phyloP scores from a whole-genome alignment of 2,329 filamentous ascomycete genomes.

The Pseudocercospora vitis region DNA sequence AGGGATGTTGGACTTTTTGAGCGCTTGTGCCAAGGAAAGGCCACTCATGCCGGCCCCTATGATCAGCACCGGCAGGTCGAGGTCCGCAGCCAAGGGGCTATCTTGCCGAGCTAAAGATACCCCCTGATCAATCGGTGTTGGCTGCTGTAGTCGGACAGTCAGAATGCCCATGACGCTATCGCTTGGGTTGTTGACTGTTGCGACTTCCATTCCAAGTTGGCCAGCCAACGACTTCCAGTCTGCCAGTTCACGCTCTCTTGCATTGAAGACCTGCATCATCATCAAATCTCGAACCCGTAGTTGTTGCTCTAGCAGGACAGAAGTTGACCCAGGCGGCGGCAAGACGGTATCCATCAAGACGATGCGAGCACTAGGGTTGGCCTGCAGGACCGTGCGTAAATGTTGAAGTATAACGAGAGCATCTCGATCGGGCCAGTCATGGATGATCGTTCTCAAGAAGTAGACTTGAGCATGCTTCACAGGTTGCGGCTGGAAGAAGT shows the following conservation, averaged over 20 bases:
- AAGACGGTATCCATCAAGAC: conserved; percentile 31
- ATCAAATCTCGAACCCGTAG: conserved; percentile 26
- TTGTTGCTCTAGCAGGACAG: conserved; percentile 24
- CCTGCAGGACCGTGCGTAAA: conserved; percentile 18
- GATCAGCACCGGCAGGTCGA: conserved; percentile 21
- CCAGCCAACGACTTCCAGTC: conserved; percentile 25
- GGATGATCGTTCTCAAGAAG: conserved; percentile 30
- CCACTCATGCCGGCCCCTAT: conserved; percentile 29
- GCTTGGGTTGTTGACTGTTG: conserved; percentile 18
- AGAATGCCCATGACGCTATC: conserved; percentile 26
- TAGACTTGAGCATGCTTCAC: conserved; percentile 36
- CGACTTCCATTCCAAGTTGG: conserved; percentile 16
- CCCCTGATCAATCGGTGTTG: background rate
- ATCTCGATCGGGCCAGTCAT: conserved; percentile 33
- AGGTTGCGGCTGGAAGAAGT: conserved; percentile 36
- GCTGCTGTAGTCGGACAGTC: conserved; percentile 5
- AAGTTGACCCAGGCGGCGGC: conserved; percentile 19
- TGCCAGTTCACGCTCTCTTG: conserved; percentile 27
- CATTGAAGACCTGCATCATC: conserved; percentile 32
- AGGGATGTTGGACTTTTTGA: conserved; percentile 25
- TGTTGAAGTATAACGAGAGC: conserved; percentile 26
- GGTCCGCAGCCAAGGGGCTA: background rate
- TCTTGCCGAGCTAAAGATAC: background rate
- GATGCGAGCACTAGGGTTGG: conserved; percentile 29
- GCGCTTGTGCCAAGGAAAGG: conserved; percentile 27